These are phyloP conservation scores for Arctostaphylos glauca DNA, from an alignment of 148 eudicot species.

Conservation along the genomic window DNA sequence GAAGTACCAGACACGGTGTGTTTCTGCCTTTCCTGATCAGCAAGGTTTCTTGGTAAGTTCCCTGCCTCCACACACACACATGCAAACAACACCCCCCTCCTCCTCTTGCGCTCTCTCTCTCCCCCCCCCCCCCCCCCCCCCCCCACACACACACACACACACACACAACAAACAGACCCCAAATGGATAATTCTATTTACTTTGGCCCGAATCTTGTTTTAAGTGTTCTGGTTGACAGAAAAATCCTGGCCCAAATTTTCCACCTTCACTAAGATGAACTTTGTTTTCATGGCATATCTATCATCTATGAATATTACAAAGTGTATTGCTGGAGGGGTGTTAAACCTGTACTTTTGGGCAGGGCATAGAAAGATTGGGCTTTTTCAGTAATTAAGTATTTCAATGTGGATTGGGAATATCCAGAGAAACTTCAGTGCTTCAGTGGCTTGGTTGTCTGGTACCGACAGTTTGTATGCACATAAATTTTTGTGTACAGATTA, in stretches of 20 bases:
- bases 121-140: too few relatives aligned
- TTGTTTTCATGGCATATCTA: background rate
- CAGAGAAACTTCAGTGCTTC: background rate
- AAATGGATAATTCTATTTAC: background rate
- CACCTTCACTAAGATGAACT: background rate
- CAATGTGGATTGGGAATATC: background rate
- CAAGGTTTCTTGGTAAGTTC: slow-evolving; percentile 84
- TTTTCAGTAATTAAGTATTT: background rate
- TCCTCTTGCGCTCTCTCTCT: background rate
- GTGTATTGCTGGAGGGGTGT: background rate
- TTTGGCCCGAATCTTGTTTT: background rate
- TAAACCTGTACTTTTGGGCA: background rate
- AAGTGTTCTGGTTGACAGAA: background rate
- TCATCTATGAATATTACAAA: background rate
- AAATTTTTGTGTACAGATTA: background rate
- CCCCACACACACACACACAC: too few relatives aligned
- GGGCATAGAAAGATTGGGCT: background rate
- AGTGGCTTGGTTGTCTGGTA: background rate
- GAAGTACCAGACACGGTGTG: slow-evolving; percentile 94
- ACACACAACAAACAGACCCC: too few relatives aligned
- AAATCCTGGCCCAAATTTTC: background rate
- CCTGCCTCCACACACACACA: background rate
- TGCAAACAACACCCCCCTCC: background rate
- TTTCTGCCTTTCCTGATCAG: slow-evolving; percentile 95
- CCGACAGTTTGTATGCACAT: background rate